Percentiles rank a stretch among this genome's conserved stretches.
Evolutionary conservation across 352 stramenopile species (phyloP).

Genomic region (Globisporangium apiculatum): DNA sequence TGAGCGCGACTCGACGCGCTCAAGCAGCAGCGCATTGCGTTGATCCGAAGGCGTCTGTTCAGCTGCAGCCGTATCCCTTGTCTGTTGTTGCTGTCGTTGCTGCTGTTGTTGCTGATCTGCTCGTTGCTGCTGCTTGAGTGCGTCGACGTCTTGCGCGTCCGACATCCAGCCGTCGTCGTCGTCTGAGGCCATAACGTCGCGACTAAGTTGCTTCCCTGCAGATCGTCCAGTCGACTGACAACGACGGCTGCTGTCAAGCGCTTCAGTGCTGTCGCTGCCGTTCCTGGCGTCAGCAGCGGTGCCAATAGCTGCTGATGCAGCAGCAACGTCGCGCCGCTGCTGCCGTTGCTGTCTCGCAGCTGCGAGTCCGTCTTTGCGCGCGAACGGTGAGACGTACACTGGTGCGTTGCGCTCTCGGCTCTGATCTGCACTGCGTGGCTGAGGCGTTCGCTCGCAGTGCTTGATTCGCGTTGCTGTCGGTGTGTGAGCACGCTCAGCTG

Average conservation of each 20-base stretch:
- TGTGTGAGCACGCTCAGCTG: background rate
- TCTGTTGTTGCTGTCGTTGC: background rate
- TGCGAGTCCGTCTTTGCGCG: conserved; percentile 21
- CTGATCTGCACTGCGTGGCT: background rate
- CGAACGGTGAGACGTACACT: conserved; percentile 59
- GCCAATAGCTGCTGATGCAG: background rate
- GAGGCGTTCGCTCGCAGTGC: background rate
- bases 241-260: conserved; percentile 15
- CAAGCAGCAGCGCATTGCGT: conserved; percentile 2
- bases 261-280: conserved; percentile 6
- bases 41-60: background rate
- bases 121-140: background rate
- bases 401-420: background rate
- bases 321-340: background rate
- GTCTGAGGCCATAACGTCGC: conserved; percentile 18
- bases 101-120: no score
- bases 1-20: background rate
- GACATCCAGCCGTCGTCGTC: conserved; percentile 63
- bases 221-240: no score
- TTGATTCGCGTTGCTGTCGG: background rate
- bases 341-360: conserved; percentile 17
- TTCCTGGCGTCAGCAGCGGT: conserved; percentile 4
- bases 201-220: no score
- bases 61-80: background rate
- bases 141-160: conserved; percentile 35